phyloP scores from a whole-genome alignment of 495 filamentous ascomycete species.

The Bryoglossum gracile region DNA sequence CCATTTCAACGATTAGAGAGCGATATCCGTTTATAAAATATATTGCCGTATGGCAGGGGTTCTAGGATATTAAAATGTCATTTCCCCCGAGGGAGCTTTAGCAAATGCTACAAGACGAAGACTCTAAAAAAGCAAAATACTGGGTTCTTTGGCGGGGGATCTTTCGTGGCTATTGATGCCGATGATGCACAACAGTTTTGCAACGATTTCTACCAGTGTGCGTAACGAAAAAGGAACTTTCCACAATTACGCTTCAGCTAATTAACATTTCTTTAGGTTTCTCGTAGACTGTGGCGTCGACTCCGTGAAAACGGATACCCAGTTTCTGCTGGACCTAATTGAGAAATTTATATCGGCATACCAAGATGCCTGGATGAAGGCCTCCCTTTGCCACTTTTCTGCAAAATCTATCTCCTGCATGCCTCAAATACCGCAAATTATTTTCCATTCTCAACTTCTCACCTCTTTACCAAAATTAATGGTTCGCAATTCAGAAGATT shows the following conservation, averaged over 20 bases:
- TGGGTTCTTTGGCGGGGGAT: background rate
- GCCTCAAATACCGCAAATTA: conserved; percentile 1
- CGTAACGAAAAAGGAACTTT: background rate
- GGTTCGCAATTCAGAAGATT: conserved; percentile 1
- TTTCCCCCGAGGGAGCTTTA: background rate
- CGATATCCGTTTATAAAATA: conserved; percentile 1
- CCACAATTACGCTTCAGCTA: background rate
- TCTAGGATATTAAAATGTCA: conserved; percentile 1
- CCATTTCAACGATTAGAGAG: background rate
- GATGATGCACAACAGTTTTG: background rate
- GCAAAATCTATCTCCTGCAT: conserved; percentile 2
- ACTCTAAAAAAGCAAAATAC: background rate
- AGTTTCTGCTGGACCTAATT: conserved; percentile 1
- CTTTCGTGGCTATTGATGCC: background rate
- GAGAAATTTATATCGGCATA: background rate
- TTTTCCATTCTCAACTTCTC: conserved; percentile 1
- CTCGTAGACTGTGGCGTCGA: background rate
- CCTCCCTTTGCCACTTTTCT: background rate
- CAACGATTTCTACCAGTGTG: background rate
- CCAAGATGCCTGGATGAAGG: conserved; percentile 2
- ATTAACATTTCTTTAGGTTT: background rate
- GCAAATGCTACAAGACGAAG: conserved; percentile 1
- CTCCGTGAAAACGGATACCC: conserved; percentile 1
- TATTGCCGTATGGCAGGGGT: background rate
- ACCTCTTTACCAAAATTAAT: conserved; percentile 1